Evolutionary conservation across 208 protist species (phyloP), one percentile per base, ranked within the genome.

Genomic region (Paratrypanosoma confusum): DNA sequence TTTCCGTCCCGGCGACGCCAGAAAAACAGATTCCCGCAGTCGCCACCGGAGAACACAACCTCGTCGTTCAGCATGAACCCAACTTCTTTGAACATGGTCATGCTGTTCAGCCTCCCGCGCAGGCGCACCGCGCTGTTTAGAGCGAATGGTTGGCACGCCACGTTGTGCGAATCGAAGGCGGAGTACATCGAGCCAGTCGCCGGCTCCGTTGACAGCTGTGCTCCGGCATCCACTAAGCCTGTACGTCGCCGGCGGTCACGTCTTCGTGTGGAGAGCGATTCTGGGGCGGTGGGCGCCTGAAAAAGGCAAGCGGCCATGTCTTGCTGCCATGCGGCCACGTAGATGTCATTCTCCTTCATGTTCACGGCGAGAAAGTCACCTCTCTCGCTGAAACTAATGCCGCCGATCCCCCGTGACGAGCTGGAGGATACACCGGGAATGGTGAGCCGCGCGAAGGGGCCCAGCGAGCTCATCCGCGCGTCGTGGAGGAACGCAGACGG

Each of bases 1-100:
- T 28, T 55, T 14, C 58, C 54, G 48, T 51, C 50, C 10, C 16
- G 14, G 10, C 43, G 47, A 13, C 48, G 43, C 72, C 72, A 81
- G 35, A 81, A 76, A 39, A 54, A 65, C 0, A 81, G 48, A 18
- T 56, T 38, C 1, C 72, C 72, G 37, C 50, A 41, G 33, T 81
- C 72, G 28, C 66, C 41, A 29, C 72, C 72, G n/a, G 63, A 61
- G 38, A 52, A 68, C 16, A 81, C 51, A 36, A 70, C 57, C 36
- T 38, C 43, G 50, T 76, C 66, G 45, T 72, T 39, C 47, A 59
- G 57, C 46, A 81, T 54, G 35, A 60, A 81, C n/a, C 52, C 51
- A 4, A 70, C 66, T 26, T 76, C 52, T 47, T 81, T 81, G 47
- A 69, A 81, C 58, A 70, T 70, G 10, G 66, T 70, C n/a, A 37